Base-by-base conservation (phyloP, 2,329 filamentous ascomycete genomes). In the Exophiala spinifera region DNA sequence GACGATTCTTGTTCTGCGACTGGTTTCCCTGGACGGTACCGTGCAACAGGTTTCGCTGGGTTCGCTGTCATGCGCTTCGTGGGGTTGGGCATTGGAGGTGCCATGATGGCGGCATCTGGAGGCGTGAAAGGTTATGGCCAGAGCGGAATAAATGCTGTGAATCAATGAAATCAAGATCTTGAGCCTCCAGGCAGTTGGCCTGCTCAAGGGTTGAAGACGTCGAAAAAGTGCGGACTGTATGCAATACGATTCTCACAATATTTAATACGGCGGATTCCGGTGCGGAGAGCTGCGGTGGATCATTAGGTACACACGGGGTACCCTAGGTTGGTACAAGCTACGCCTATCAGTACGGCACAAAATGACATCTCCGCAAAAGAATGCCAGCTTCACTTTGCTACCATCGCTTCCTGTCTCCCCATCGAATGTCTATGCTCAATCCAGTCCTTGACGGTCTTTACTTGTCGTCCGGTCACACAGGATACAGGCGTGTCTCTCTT, bases 41-140 rank as follows among this genome's bases (percentile, higher is more conserved):
- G 88, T 63, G 85, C 62, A 31, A 67, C 83, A 20, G 90, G 88
- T 69, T 85, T 85, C 55, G 86, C 74, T 3, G 89, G 91, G 67
- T 96, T 96, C 59, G 91, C 91, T 60, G 92, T 97, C 89, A 97
- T 96, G 66, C 89, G 88, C 70, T 89, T 91, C 57, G 72, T 70
- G 56, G 72, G 70, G 17, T 61, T 72, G 15, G 72, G 71, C 47
- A 75, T 69, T 5, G 73, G 72, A 28, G 73, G 74, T 31, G 74
- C 73, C 73, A 75, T 75, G 14, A 34, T 51, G 40, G 40, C 11
- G 20, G 40, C 11, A 11, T n/a, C 10, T 25, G 19, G 11, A 25
- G 13, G 23, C 7, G 19, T 20, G 46, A 25, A 36, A 49, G 20
- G 46, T n/a, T 17, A 40, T 23, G n/a, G n/a, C 36, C 20, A 23